Base-by-base conservation (phyloP, 768 basidiomycete genomes). In the Strobilomyces confusus region DNA sequence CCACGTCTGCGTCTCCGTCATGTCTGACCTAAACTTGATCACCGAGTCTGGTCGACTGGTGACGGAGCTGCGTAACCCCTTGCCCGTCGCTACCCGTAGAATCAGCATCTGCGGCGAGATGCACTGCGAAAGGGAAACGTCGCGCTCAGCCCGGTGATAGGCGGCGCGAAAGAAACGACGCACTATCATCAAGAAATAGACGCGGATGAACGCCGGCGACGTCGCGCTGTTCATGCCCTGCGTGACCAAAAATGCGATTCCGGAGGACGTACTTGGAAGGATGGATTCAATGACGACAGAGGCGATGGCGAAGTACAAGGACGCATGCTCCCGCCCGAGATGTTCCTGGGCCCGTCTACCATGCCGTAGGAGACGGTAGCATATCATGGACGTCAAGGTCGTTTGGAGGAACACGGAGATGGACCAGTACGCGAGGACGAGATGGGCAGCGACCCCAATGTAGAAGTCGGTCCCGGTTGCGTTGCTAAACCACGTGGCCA, bases 151-250 rank as follows among this genome's bases (percentile, higher is more conserved):
- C 33, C 13, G 4, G 4, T 14, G 9, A 13, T 15, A 34, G 33
- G 11, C 12, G 15, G 5, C 33, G 30, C 11, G 15, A 12, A 34
- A 5, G 33, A 34, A 34, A 34, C 13, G 9, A 49, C 54, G n/a
- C 9, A 67, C 66, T 58, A 61, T 68, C 53, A 59, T 52, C 47
- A 59, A 4, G n/a, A 58, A 7, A 37, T 64, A 58, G 8, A 67
- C 48, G 5, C n/a, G 32, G 2, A 40, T 0, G 38, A 68, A 62
- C 4, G 19, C 50, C 12, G 25, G n/a, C 19, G 59, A 58, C 1
- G 44, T 46, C 20, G 55, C 7, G 38, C 58, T 68, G 37, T 17
- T 9, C n/a, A 8, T 17, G 2, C 64, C 58, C 32, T 61, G 47
- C 5, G 61, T 48, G 9, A 61, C 48, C 42, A 66, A 42, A 30